phyloP scores from a whole-genome alignment of 345 rosid genomes.

The Eucalyptus cloeziana region DNA sequence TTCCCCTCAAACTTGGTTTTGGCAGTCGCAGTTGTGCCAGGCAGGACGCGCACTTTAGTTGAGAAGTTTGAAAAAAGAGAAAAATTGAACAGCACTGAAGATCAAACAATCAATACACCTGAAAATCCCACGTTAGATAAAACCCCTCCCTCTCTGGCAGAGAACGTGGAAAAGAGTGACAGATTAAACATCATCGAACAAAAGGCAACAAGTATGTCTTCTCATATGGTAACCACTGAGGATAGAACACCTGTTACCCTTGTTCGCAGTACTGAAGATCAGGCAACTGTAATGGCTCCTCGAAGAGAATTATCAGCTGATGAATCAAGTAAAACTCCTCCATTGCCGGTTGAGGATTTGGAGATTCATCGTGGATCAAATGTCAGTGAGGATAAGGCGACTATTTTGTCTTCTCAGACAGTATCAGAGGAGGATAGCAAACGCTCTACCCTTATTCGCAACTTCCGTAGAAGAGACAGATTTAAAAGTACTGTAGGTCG shows the following conservation, averaged over 20 bases:
- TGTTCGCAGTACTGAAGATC: neutral
- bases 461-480: neutral
- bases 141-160: neutral
- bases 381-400: slow-evolving; percentile 1
- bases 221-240: neutral
- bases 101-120: neutral
- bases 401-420: neutral
- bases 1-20: neutral
- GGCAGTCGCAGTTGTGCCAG: slow-evolving; percentile 84
- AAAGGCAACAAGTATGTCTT: neutral
- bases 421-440: neutral
- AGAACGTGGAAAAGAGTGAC: neutral
- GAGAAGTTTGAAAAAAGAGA: slow-evolving; percentile 65
- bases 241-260: neutral
- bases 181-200: neutral
- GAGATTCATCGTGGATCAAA: neutral
- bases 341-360: neutral
- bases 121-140: neutral
- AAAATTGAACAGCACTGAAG: neutral
- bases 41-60: slow-evolving; percentile 85
- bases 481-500: neutral
- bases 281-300: neutral
- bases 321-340: neutral
- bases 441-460: neutral
- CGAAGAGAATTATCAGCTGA: neutral